These are phyloP conservation scores for Oropetium thomaeum DNA, from an alignment of 176 grass and related monocot genomes.

Conservation along the genomic window DNA sequence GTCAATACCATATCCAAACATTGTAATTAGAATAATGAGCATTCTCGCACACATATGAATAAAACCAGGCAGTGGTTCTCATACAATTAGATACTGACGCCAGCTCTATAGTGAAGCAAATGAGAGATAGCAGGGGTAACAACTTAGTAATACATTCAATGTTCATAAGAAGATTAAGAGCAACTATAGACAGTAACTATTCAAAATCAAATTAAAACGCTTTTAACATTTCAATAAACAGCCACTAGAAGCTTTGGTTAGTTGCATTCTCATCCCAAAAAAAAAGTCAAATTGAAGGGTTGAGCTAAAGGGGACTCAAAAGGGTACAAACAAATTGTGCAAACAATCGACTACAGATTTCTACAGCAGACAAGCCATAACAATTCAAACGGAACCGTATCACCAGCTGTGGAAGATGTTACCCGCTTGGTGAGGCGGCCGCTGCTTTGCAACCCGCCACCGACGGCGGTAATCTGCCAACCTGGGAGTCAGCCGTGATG, in stretches of 20 bases:
- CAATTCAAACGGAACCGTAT: background rate
- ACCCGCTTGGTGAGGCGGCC: slow-evolving; percentile 55
- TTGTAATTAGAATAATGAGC: background rate
- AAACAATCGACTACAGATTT: slow-evolving; percentile 1
- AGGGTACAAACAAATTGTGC: background rate
- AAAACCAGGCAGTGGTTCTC: too few species aligned
- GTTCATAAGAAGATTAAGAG: slow-evolving; percentile 9
- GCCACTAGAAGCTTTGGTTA: background rate
- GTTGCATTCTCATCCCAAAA: background rate
- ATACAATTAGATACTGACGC: too few species aligned
- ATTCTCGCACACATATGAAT: slow-evolving; percentile 6
- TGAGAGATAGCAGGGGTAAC: background rate
- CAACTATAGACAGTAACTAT: background rate
- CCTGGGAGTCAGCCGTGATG: slow-evolving; percentile 16
- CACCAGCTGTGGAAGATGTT: slow-evolving; percentile 14
- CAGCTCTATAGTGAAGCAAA: background rate
- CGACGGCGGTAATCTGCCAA: slow-evolving; percentile 54
- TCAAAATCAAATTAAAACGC: slow-evolving; percentile 8
- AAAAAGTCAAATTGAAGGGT: background rate
- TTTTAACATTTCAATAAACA: background rate
- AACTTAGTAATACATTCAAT: background rate
- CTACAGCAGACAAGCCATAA: background rate
- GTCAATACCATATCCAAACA: background rate
- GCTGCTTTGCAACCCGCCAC: slow-evolving; percentile 44
- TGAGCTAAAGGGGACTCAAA: background rate